A percentile compares a stretch with the other conserved stretches of the same genome.
Conservation (phyloP, 2,329 filamentous ascomycete genomes). For the Fusarium tuaranense region DNA sequence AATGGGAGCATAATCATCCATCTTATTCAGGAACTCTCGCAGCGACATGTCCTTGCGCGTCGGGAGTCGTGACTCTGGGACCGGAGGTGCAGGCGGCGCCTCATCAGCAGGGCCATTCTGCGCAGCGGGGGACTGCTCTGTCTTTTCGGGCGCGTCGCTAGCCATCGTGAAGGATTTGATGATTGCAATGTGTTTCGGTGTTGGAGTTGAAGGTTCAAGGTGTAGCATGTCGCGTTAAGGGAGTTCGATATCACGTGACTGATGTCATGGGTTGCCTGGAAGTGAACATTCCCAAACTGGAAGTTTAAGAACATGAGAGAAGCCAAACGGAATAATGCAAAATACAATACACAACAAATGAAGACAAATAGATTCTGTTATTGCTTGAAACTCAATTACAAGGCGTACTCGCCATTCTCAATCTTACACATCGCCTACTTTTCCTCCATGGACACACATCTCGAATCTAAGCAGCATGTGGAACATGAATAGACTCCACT, state of each 20-base stretch:
- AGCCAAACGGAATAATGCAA: not conserved
- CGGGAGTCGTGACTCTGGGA: slow-evolving; percentile 72
- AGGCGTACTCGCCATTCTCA: not conserved
- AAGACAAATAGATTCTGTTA: not conserved
- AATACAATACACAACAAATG: not conserved
- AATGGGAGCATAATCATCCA: slow-evolving; percentile 98
- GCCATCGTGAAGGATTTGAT: slow-evolving; percentile 48
- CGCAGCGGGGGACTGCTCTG: slow-evolving; percentile 44
- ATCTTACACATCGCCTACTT: not conserved
- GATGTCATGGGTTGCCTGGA: slow-evolving; percentile 21
- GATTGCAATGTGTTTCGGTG: slow-evolving; percentile 26
- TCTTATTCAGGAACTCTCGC: slow-evolving; percentile 92
- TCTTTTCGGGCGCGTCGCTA: slow-evolving; percentile 50
- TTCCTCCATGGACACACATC: not conserved
- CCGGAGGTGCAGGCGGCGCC: slow-evolving; percentile 59
- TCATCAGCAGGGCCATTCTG: slow-evolving; percentile 45
- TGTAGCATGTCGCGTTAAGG: slow-evolving; percentile 32
- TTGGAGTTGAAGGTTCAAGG: slow-evolving; percentile 18
- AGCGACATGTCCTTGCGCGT: slow-evolving; percentile 92
- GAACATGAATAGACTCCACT: slow-evolving; percentile 32
- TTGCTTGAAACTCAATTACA: slow-evolving; percentile 6
- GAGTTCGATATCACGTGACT: slow-evolving; percentile 38
- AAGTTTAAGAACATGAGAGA: not conserved
- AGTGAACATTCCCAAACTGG: slow-evolving; percentile 8
- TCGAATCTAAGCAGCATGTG: slow-evolving; percentile 10